Evolutionary conservation across 345 rosid genomes (phyloP), one percentile per base, ranked within the genome.

Genomic region (Ricinus communis): DNA sequence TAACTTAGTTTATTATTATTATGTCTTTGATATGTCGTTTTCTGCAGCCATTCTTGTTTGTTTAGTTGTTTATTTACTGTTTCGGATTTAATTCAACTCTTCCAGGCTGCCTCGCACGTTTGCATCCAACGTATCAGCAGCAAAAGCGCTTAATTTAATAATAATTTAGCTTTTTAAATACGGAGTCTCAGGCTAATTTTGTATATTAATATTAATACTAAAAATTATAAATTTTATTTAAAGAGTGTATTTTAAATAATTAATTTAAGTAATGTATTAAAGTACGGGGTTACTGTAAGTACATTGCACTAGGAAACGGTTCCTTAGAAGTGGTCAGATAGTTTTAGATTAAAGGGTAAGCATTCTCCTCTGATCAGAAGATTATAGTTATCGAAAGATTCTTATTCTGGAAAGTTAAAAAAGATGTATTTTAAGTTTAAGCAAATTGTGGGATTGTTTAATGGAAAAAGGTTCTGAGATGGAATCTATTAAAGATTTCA

Each of bases 91-190:
- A 38, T 25, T 46, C n/a, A 3, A 54, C 0, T 1, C 21, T 36
- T 36, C 73, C 46, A 25, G 65, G 65, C 10, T 45, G 45, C 56
- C 46, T 70, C 55, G 43, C 72, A 56, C 38, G 40, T 47, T 46
- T 46, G 43, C n/a, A 25, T n/a, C n/a, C n/a, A n/a, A n/a, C n/a
- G n/a, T n/a, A n/a, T n/a, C n/a, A n/a, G n/a, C n/a, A n/a, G n/a
- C n/a, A n/a, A n/a, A n/a, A n/a, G n/a, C n/a, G n/a, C n/a, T n/a
- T n/a, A n/a, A n/a, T n/a, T n/a, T n/a, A n/a, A n/a, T n/a, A n/a
- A n/a, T n/a, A n/a, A n/a, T n/a, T n/a, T n/a, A n/a, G n/a, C n/a
- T n/a, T n/a, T n/a, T n/a, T n/a, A n/a, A n/a, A n/a, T n/a, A n/a
- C n/a, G n/a, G n/a, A n/a, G n/a, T n/a, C n/a, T n/a, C n/a, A n/a